Base-by-base conservation (phyloP, 1,284 basidiomycete species). In the Vanrija pseudolonga region DNA sequence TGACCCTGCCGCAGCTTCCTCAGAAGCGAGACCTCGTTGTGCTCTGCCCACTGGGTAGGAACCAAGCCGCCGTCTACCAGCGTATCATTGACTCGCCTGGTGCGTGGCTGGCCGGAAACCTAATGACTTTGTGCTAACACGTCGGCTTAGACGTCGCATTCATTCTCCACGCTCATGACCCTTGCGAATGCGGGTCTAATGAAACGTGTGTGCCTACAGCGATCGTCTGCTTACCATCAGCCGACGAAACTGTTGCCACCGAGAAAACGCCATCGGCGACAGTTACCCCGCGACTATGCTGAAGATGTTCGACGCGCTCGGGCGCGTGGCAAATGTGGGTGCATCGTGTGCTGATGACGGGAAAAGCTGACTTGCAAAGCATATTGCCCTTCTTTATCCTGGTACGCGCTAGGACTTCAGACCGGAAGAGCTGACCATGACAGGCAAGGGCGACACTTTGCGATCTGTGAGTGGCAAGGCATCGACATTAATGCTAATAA, bases 1-100 rank as follows among this genome's bases (percentile, higher is more conserved):
- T n/a, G n/a, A 2, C 19, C 5, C 47, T 17, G n/a, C 6, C 3
- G 1, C 57, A 80, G 70, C 69, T 81, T 3, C 79, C 80, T 0
- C 63, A 59, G 46, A 81, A 81, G 67, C 70, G 68, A 7, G 80
- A 81, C 59, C 60, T 77, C 55, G 70, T 80, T 14, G 75, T 80
- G 6, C 77, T 81, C 37, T 81, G 80, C 46, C 78, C 79, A 1
- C 62, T 81, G 19, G 77, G 76, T 0, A 39, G 50, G 0, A 63
- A 69, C 0, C 80, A 81, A 59, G 66, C 72, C 7, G 43, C 58
- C 3, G 77, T 76, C 0, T 81, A 81, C 63, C 61, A 65, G 23
- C 59, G 67, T 2, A 64, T 80, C 24, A 67, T 78, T n/a, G 63
- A 61, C 12, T 74, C 71, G 0, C 64, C 68, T 6, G 71, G 70